Conservation (phyloP, 805 yeast species). For the Suhomyces faveliae region DNA sequence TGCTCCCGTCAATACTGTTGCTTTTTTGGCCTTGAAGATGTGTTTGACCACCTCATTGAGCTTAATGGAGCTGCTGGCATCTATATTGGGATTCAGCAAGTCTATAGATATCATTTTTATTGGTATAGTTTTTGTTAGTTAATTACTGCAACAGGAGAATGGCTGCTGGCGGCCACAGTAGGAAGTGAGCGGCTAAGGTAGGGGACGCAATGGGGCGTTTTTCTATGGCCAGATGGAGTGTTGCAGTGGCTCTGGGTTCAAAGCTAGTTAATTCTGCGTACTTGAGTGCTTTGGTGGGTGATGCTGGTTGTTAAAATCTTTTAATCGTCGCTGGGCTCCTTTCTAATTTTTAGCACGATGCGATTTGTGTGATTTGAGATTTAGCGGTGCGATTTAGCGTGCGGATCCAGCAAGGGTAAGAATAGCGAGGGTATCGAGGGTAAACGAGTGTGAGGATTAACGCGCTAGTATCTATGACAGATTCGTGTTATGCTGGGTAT, state of each 20-base stretch:
- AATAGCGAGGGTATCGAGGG: not conserved
- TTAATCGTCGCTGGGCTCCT: not conserved
- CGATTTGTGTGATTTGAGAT: not conserved
- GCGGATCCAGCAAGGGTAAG: not conserved
- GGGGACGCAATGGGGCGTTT: not conserved
- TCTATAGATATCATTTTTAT: slow-evolving; percentile 13
- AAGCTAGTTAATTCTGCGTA: not conserved
- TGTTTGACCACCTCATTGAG: slow-evolving; percentile 39
- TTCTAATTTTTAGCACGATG: not conserved
- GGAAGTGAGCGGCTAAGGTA: not conserved
- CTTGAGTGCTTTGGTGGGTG: not conserved
- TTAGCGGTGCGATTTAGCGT: not conserved
- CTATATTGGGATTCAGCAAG: slow-evolving; percentile 4
- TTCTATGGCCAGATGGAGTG: not conserved
- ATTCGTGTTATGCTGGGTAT: too few species aligned
- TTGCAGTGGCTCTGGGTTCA: not conserved
- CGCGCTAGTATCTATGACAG: too few species aligned
- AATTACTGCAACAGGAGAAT: not conserved
- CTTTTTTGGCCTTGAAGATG: slow-evolving; percentile 53
- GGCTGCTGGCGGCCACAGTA: not conserved
- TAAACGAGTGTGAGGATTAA: too few species aligned
- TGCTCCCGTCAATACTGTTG: slow-evolving; percentile 86
- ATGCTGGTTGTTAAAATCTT: not conserved
- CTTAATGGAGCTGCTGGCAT: slow-evolving; percentile 22
- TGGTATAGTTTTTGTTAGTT: not conserved